Evolutionary conservation across 2,329 filamentous ascomycete genomes (phyloP).

Genomic region (Claviceps pusilla): DNA sequence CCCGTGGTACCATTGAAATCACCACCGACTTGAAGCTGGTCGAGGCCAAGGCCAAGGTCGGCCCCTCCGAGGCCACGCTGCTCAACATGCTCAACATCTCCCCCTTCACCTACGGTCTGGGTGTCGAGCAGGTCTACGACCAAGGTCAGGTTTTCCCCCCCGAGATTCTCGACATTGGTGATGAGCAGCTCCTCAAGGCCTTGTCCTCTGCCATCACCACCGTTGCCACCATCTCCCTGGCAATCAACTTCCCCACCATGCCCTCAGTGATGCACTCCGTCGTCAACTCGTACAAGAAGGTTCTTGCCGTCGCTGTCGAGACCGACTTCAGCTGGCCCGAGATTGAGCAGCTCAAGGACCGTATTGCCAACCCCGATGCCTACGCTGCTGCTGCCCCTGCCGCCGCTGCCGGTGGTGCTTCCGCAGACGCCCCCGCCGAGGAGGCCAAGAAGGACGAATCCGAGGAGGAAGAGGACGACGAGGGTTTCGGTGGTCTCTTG

Average conservation of each 20-base stretch:
- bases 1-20: conserved; percentile 99
- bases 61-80: conserved; percentile 93
- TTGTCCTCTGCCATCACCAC: conserved; percentile 71
- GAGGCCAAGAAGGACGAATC: conserved; percentile 52
- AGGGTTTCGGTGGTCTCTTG: conserved; percentile 72
- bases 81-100: conserved; percentile 99
- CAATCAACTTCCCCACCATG: conserved; percentile 85
- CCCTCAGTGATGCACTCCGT: conserved; percentile 93
- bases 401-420: conserved; percentile 29
- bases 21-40: conserved; percentile 95
- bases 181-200: conserved; percentile 79
- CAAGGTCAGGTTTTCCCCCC: conserved; percentile 83
- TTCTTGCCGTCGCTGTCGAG: conserved; percentile 73
- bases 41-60: conserved; percentile 84
- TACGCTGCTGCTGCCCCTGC: conserved; percentile 74
- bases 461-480: conserved; percentile 53
- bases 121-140: conserved; percentile 92
- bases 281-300: conserved; percentile 97
- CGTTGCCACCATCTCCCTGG: conserved; percentile 83
- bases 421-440: conserved; percentile 38
- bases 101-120: conserved; percentile 98
- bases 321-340: conserved; percentile 90
- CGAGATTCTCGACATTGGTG: conserved; percentile 78
- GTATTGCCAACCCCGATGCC: conserved; percentile 95
- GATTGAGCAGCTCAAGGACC: conserved; percentile 97